Percentiles rank a stretch among this genome's conserved stretches.
Evolutionary conservation across 768 basidiomycete species (phyloP).

Genomic region (Lactarius vividus): DNA sequence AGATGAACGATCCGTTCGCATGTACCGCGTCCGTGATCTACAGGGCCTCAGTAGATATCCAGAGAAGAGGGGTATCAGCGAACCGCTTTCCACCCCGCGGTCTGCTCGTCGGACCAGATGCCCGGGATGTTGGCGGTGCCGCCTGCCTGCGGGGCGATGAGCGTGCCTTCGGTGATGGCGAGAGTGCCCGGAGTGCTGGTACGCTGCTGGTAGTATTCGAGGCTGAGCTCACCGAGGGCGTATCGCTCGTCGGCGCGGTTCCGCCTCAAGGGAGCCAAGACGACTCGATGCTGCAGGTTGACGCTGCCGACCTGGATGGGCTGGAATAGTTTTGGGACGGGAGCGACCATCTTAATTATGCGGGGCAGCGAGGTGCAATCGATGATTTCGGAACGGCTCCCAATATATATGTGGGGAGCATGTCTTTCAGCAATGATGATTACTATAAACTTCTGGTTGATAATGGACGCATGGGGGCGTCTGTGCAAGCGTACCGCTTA

Average conservation of each 20-base stretch:
- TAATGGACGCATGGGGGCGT: too few species aligned
- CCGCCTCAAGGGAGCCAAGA: conserved; percentile 54
- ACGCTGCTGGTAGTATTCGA: conserved; percentile 50
- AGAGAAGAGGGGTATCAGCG: conserved; percentile 5
- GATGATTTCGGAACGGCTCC: background rate
- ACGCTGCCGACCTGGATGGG: conserved; percentile 45
- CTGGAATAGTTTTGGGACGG: conserved; percentile 39
- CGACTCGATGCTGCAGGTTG: conserved; percentile 48
- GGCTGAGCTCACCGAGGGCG: conserved; percentile 38
- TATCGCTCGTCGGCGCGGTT: conserved; percentile 38
- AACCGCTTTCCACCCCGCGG: conserved; percentile 53
- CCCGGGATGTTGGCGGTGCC: conserved; percentile 45
- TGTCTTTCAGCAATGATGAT: background rate
- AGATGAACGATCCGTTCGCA: conserved; percentile 42
- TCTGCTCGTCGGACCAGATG: conserved; percentile 49
- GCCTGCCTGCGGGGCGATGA: conserved; percentile 51
- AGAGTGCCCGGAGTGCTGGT: conserved; percentile 49
- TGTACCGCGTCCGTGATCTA: conserved; percentile 40
- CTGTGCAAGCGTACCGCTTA: too few species aligned
- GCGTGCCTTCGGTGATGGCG: conserved; percentile 56
- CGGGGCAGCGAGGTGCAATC: background rate
- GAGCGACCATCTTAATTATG: background rate
- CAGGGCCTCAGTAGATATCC: background rate
- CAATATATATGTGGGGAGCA: background rate
- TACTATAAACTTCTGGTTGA: background rate